Evolutionary conservation across 2,329 filamentous ascomycete genomes (phyloP), one percentile per base, ranked within the genome.

Genomic region (Phyllosticta citriasiana): DNA sequence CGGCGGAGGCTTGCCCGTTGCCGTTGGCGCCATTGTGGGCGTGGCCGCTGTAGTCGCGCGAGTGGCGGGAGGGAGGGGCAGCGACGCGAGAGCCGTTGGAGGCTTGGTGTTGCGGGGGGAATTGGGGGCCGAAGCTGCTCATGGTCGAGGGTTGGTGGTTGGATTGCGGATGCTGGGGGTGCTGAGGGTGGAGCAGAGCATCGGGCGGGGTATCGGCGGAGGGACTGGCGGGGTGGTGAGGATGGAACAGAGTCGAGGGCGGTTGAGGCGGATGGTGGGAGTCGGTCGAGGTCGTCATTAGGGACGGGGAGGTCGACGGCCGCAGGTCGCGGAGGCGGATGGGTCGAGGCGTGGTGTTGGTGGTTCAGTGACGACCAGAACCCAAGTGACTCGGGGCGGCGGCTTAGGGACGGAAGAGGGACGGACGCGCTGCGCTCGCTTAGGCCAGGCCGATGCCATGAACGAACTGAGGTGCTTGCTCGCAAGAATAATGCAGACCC

Each of bases 1-100:
- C 72, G 55, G 50, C 60, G 69, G 75, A 66, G 62, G 72, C 70
- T 55, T 66, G 71, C 63, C 59, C 63, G 57, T 64, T 63, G 54
- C 69, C 69, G 66, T 73, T 71, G 27, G 70, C 66, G 67, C 67
- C 68, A 68, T 68, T 67, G 50, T 19, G 65, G 16, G 65, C 61
- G 22, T 65, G 64, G 51, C 67, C 67, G 60, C 71, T 67, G 64
- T 72, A 69, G 61, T 73, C 69, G 65, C 65, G 63, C 52, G 70
- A 72, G 54, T 68, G 62, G 35, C 69, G 67, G 40, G 40, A 7
- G 59, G 69, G 70, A 53, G 66, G 57, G 57, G 19, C 19, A 22
- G 19, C 19, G 19, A 68, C 64, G 30, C 67, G 58, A 50, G 60
- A 33, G 61, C 57, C 51, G 59, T 65, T 62, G 54, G 59, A 47